Evolutionary conservation across 2,329 filamentous ascomycete genomes (phyloP).

Genomic region (Clarireedia monteithiana): DNA sequence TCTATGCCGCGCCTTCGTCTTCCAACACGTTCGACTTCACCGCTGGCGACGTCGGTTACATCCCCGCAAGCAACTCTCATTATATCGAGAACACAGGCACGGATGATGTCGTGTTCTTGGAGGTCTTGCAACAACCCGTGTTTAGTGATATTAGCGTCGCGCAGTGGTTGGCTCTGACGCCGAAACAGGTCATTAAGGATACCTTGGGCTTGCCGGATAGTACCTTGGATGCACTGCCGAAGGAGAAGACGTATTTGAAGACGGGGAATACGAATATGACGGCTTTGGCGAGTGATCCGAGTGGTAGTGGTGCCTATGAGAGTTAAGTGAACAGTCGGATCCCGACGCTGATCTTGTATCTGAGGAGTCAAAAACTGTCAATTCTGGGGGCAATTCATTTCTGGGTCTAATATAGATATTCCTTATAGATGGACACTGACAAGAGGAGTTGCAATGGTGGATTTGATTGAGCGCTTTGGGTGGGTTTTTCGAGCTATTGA

Average conservation of each 20-base stretch:
- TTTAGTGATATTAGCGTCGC: constrained; percentile 43
- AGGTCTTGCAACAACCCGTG: constrained; percentile 43
- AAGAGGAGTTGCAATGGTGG: too few relatives aligned
- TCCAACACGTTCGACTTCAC: constrained; percentile 40
- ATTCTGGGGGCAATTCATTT: too few relatives aligned
- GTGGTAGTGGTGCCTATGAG: constrained; percentile 17
- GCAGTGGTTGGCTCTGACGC: constrained; percentile 47
- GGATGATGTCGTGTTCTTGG: constrained; percentile 50
- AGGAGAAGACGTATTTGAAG: constrained; percentile 37
- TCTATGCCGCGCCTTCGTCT: constrained; percentile 16
- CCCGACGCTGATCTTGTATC: not conserved
- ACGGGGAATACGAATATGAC: constrained; percentile 30
- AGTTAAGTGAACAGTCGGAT: not conserved
- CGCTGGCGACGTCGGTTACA: constrained; percentile 45
- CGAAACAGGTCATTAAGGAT: constrained; percentile 19
- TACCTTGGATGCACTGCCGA: constrained; percentile 32
- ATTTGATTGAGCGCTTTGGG: too few relatives aligned
- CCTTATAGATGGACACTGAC: too few relatives aligned
- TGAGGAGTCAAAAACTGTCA: not conserved
- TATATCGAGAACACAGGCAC: constrained; percentile 55
- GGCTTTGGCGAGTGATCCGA: constrained; percentile 16
- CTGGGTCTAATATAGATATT: too few relatives aligned
- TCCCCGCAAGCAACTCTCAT: constrained; percentile 46
- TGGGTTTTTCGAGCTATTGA: constrained; percentile 28
- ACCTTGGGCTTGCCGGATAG: constrained; percentile 31